phyloP scores from a whole-genome alignment of 306 rosid genomes.

The Lablab purpureus region DNA sequence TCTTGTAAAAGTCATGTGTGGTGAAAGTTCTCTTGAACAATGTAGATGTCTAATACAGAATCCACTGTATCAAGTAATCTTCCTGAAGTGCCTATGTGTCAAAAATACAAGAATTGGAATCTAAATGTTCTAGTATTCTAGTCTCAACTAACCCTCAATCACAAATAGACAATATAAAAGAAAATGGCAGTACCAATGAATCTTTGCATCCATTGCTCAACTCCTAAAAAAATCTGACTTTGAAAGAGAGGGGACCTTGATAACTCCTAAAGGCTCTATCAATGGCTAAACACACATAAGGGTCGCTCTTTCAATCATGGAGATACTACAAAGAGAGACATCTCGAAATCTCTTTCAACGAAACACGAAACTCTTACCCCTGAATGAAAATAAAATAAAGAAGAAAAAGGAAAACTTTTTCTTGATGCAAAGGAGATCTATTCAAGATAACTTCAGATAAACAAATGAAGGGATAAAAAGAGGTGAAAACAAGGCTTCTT shows the following conservation, averaged over 20 bases:
- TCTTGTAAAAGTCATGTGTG: not conserved
- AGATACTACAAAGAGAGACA: not conserved
- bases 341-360: not conserved
- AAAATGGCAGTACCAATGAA: not conserved
- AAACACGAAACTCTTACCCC: not conserved
- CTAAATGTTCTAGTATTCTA: not conserved
- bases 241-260: not conserved
- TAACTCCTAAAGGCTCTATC: not conserved
- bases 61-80: conserved; percentile 7
- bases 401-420: not conserved
- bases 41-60: not conserved
- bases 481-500: not conserved
- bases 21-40: not conserved
- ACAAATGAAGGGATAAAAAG: not conserved
- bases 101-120: conserved; percentile 12
- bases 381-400: not conserved
- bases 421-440: not conserved
- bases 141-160: not conserved
- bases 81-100: not conserved
- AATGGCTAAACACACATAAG: conserved; percentile 5
- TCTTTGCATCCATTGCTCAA: conserved; percentile 7
- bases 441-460: no score
- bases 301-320: not conserved
- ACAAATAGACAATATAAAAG: conserved; percentile 15
- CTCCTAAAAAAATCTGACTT: not conserved